Base-by-base conservation (phyloP, 2,329 filamentous ascomycete species). In the Ceratocystis diversiconidia region DNA sequence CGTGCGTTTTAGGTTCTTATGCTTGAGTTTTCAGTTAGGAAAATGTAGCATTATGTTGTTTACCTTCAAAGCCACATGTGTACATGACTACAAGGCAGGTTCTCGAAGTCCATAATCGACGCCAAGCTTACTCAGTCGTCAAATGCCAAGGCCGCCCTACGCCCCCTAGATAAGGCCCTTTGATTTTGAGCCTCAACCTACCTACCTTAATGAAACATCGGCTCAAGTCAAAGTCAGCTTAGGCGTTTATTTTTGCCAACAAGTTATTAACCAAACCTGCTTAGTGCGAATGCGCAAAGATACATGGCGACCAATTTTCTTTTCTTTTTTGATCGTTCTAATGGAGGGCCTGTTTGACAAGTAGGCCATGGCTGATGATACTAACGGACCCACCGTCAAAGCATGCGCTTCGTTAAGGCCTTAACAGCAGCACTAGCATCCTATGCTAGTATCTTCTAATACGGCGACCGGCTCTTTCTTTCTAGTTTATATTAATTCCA, bases 151-250 rank as follows among this genome's bases (percentile, higher is more conserved):
- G 15, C 61, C 44, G 61, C 44, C 61, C 60, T 50, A 62, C 22
- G 61, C 30, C 61, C 12, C 61, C 61, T 62, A 44, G 41, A 48
- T 48, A 46, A 48, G 61, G 43, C 61, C 61, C 43, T 46, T 62
- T 48, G 5, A 10, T 62, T 62, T 62, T 62, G 44, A 62, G 61
- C 61, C 61, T 28, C 61, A 62, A 62, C 22, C 46, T 62, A 62
- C 22, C 46, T 62, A 62, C 61, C 43, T 62, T 62, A 32, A 62
- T 62, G 61, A 62, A 62, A 62, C 61, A 62, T 48, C 17, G 36
- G 25, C 61, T 30, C 55, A 59, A 30, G 15, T n/a, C 28, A 36
- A 32, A 30, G 36, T 41, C 10, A 41, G 36, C 36, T 15, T 3
- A 5, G 17, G 55, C 19, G 10, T 30, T 59, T 59, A 59, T 59